These are phyloP conservation scores for Suillus cothurnatus DNA, from an alignment of 768 basidiomycete genomes.

Conservation along the genomic window DNA sequence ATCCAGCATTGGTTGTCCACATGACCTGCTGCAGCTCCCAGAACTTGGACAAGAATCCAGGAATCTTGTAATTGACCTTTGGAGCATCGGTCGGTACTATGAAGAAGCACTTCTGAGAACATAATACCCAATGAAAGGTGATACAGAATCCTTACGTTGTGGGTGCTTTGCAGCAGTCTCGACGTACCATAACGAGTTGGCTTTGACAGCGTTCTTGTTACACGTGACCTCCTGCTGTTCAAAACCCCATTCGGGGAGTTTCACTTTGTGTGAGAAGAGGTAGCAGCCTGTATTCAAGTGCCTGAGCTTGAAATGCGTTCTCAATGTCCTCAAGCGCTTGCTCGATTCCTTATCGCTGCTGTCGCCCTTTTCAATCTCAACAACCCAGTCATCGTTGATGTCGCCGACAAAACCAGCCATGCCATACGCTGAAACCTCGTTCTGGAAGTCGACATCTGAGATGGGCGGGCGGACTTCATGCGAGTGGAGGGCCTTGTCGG, in stretches of 20 bases:
- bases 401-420: constrained; percentile 85
- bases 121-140: background rate
- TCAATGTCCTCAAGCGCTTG: constrained; percentile 74
- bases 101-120: background rate
- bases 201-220: constrained; percentile 92
- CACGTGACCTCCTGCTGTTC: constrained; percentile 99
- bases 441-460: constrained; percentile 98
- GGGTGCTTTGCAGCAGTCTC: constrained; percentile 79
- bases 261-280: constrained; percentile 97
- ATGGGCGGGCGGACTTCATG: constrained; percentile 95
- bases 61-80: constrained; percentile 90
- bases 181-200: constrained; percentile 92
- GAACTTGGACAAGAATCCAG: constrained; percentile 91
- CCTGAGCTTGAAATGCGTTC: constrained; percentile 80
- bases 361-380: constrained; percentile 80
- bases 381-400: constrained; percentile 89
- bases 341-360: constrained; percentile 64
- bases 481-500: constrained; percentile 88
- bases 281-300: constrained; percentile 93
- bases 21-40: constrained; percentile 90
- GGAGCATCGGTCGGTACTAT: constrained; percentile 70
- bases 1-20: constrained; percentile 96
- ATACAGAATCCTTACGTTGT: constrained; percentile 51
- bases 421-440: constrained; percentile 96
- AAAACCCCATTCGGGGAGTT: constrained; percentile 95